Evolutionary conservation across 2,329 filamentous ascomycete genomes (phyloP), one percentile per base, ranked within the genome.

Genomic region (Colletotrichum cuscutae): DNA sequence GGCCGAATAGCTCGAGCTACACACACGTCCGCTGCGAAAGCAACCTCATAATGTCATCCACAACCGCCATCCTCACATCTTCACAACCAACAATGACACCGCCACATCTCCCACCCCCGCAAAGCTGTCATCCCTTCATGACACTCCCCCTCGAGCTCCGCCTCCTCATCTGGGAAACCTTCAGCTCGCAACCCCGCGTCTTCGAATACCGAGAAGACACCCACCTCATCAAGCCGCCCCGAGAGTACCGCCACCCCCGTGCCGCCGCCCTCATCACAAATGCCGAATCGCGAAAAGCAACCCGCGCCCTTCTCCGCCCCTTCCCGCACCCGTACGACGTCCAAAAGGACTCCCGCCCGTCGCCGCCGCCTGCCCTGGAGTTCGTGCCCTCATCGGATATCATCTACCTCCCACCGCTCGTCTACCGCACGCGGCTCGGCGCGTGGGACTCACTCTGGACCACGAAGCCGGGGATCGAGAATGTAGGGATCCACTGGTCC

Each of bases 401-500:
- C 35, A 53, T 72, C 56, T 72, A 72, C 54, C 60, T 72, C 8
- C 70, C 70, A 22, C 70, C 70, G n/a, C 60, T 42, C 26, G 66
- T 72, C 26, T 72, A 65, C 66, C 66, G 70, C 56, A 65, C 54
- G 42, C 70, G 66, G 32, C 49, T 70, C 56, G 65, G 68, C 22
- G 70, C 70, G 15, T 70, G 70, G 70, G 70, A 72, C 28, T 52
- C 70, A 2, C 42, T 64, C 13, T 72, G 70, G 70, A 72, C 70
- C 42, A 72, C 66, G 54, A 72, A 65, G 13, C 70, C 70, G 6
- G 66, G 66, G 1, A 49, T 72, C 54, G 12, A 56, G 4, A 72
- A 72, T 60, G 60, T 72, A 11, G 70, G 70, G 9, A 19, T 72
- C 4, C 70, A 70, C 49, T 72, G 70, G 66, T 72, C 70, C 12